Evolutionary conservation across 148 eudicot species (phyloP), one percentile per base, ranked within the genome.

Genomic region (Chenopodium formosanum): DNA sequence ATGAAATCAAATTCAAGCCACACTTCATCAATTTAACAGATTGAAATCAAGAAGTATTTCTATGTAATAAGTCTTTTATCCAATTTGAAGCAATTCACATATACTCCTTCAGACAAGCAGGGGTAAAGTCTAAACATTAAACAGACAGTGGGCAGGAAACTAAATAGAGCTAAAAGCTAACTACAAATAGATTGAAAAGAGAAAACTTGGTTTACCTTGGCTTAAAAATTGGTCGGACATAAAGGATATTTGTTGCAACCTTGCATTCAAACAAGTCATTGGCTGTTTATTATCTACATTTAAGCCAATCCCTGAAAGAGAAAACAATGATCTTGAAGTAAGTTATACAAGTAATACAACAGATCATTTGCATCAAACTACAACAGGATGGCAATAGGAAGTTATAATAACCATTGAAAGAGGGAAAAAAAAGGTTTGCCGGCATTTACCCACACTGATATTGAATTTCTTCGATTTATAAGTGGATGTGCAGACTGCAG

Each of bases 251-350:
- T 86, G 90, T 78, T 82, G 89, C 77, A 94, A 84, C 79, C 74
- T 83, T 44, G 91, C 88, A 91, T 96, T 96, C 88, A 96, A 88
- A 86, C 92, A 94, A 78, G 90, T 91, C 11, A 94, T 90, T 2
- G 98, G 99, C 58, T 88, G 85, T 84, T 88, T 88, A 78, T 96
- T 94, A 85, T 91, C 91, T 7, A 96, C 91, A 92, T 96, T 96
- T 84, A 96, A 87, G 60, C 99, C 99, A 78, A 96, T 87, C 84
- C 99, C 99, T 96, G 90, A 53, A 80, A 84, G 85, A 27, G 60
- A 56, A 66, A 75, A 65, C 29, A 23, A 75, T 23, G 7, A 25
- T 53, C 40, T 34, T 34, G 5, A 34, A 34, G 40, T 34, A 34
- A 34, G 40, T 0, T 34, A 34, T 34, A 34, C 40, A 34, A 34